Conservation (phyloP, 2,329 filamentous ascomycete species). For the Colletotrichum caudatum region DNA sequence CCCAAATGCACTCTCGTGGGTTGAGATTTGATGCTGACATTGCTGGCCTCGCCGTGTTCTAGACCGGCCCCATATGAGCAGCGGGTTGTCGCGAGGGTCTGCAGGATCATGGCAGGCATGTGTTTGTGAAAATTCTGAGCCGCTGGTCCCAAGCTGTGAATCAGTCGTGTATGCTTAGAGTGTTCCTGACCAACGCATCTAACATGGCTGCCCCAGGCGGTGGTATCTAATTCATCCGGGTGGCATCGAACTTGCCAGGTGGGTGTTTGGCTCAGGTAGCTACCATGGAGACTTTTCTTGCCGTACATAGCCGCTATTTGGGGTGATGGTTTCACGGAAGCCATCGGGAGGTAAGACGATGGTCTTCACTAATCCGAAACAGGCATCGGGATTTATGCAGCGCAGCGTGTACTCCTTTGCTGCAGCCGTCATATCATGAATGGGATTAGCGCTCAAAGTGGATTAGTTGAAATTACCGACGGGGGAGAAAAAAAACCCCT, state of each 20-base stretch:
- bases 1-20: neutral
- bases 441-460: neutral
- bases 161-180: neutral
- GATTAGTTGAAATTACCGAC: neutral
- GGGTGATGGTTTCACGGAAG: neutral
- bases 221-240: neutral
- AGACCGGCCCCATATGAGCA: neutral
- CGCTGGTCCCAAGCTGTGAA: neutral
- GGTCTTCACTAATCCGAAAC: neutral
- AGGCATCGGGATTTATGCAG: neutral
- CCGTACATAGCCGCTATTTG: neutral
- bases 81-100: neutral
- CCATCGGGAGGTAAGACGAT: neutral
- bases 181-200: neutral
- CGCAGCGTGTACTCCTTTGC: neutral
- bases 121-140: neutral
- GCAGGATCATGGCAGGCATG: too few relatives aligned
- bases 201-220: neutral
- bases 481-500: neutral
- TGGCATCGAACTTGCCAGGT: neutral
- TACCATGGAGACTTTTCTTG: neutral
- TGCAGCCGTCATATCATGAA: too few relatives aligned
- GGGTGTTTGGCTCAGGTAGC: neutral
- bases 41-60: slow-evolving; percentile 12
- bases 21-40: neutral